Evolutionary conservation across 140 eudicot genomes (phyloP).

Genomic region (Oenanthe javanica): DNA sequence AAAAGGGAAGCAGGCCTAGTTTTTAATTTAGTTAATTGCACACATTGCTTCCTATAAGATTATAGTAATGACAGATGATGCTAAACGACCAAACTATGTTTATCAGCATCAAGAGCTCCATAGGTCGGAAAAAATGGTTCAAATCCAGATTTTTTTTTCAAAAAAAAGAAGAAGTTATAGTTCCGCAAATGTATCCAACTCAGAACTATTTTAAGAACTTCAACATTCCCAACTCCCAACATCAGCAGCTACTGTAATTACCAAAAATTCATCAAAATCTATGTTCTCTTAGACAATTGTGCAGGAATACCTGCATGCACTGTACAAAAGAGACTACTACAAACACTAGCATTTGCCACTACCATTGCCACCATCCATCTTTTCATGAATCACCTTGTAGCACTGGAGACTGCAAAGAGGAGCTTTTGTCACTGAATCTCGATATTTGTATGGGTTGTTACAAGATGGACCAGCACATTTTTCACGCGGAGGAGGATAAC

Average conservation of each 20-base stretch:
- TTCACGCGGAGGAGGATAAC: conserved; percentile 84
- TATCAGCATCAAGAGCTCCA: background rate
- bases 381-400: conserved; percentile 70
- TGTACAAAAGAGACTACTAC: conserved; percentile 4
- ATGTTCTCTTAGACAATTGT: background rate
- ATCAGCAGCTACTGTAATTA: background rate
- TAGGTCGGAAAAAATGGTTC: background rate
- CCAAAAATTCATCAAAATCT: conserved; percentile 1
- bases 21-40: background rate
- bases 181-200: background rate
- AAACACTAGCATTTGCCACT: background rate
- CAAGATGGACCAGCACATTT: conserved; percentile 77
- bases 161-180: background rate
- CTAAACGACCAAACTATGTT: background rate
- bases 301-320: conserved; percentile 4
- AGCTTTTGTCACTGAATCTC: conserved; percentile 58
- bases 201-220: background rate
- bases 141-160: background rate
- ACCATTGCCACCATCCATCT: conserved; percentile 3
- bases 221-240: background rate
- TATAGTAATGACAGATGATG: background rate
- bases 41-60: background rate
- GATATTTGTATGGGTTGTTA: conserved; percentile 60
- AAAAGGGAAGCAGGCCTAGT: background rate
- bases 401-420: conserved; percentile 86